phyloP scores from a whole-genome alignment of 306 rosid genomes.

The Ziziphus jujuba region DNA sequence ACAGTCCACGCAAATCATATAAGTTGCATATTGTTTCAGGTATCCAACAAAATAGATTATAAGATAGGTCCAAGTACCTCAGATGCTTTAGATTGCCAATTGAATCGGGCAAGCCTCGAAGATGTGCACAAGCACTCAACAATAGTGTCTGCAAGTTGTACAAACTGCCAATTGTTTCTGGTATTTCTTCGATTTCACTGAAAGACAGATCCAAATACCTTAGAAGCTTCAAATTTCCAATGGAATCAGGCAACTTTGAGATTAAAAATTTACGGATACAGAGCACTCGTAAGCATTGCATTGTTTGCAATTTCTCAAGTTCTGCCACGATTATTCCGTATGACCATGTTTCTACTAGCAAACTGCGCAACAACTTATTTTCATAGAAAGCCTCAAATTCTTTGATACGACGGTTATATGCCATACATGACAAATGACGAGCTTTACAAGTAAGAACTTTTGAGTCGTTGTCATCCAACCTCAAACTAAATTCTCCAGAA shows the following conservation, averaged over 20 bases:
- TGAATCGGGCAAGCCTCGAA: too few relatives aligned
- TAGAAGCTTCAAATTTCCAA: too few relatives aligned
- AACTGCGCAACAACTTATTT: background rate
- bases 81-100: background rate
- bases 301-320: background rate
- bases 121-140: too few relatives aligned
- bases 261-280: background rate
- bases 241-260: too few relatives aligned
- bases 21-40: slow-evolving; percentile 1
- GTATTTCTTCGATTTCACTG: too few relatives aligned
- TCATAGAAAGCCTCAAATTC: background rate
- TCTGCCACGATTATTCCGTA: background rate
- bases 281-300: background rate
- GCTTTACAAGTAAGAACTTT: background rate
- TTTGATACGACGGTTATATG: background rate
- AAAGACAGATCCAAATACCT: too few relatives aligned
- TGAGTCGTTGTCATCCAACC: background rate
- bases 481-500: slow-evolving; percentile 6
- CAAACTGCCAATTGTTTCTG: too few relatives aligned
- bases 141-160: too few relatives aligned
- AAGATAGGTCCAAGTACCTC: background rate
- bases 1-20: background rate
- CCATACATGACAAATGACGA: slow-evolving; percentile 5
- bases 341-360: background rate
- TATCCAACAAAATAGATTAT: background rate